Conservation (phyloP, 257 asterid species). For the Lithospermum erythrorhizon region DNA sequence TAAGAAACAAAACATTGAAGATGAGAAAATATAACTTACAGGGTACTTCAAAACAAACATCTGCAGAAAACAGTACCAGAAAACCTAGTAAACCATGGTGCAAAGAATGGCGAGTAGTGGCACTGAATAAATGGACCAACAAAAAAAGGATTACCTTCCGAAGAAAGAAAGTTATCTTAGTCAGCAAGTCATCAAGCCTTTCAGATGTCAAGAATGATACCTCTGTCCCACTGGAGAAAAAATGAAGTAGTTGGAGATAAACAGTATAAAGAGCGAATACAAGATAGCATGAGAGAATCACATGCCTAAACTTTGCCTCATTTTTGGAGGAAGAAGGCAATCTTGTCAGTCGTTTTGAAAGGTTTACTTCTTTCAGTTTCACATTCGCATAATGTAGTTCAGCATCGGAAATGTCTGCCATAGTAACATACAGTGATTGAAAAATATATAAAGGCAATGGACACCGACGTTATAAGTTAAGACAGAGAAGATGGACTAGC, state of each 20-base stretch:
- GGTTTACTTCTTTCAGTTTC: conserved; percentile 36
- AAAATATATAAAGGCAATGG: not conserved
- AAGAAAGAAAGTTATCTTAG: conserved; percentile 34
- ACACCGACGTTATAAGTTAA: not conserved
- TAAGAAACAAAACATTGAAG: conserved; percentile 1
- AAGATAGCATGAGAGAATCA: conserved; percentile 11
- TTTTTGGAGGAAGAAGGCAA: conserved; percentile 47
- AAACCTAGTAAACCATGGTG: conserved; percentile 13
- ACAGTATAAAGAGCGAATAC: conserved; percentile 1
- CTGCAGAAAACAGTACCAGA: conserved; percentile 32
- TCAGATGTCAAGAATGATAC: conserved; percentile 44
- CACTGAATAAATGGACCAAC: not conserved
- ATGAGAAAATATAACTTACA: conserved; percentile 38
- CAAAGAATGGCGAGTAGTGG: not conserved
- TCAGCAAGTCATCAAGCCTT: conserved; percentile 29
- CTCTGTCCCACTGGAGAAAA: conserved; percentile 62
- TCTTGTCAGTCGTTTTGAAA: conserved; percentile 42
- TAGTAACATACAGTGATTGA: conserved; percentile 13
- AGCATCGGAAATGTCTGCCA: conserved; percentile 51
- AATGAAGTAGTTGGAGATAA: conserved; percentile 3
- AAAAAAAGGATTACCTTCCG: conserved; percentile 45
- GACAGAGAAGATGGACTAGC: not conserved
- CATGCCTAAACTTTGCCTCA: conserved; percentile 71
- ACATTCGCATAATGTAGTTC: conserved; percentile 45
- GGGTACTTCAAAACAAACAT: conserved; percentile 47